A percentile compares a stretch with the other conserved stretches of the same genome.
phyloP scores from a whole-genome alignment of 805 yeast species.

The Candida krabiensis region DNA sequence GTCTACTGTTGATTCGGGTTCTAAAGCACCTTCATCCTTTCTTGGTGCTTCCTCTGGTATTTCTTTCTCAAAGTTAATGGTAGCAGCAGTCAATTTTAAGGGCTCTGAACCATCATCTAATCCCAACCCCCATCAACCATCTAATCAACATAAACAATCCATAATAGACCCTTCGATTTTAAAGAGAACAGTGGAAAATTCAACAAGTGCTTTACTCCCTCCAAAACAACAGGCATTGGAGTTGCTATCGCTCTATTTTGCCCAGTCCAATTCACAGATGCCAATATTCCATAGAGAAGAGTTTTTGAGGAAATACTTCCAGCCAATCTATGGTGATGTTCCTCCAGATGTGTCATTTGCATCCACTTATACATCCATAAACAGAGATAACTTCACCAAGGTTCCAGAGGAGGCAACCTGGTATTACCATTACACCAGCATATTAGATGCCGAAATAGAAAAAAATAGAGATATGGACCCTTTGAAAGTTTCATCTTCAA shows the following conservation, averaged over 20 bases:
- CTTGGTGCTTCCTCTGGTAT: conserved; percentile 58
- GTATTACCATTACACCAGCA: conserved; percentile 42
- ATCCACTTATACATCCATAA: conserved; percentile 51
- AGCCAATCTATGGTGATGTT: conserved; percentile 77
- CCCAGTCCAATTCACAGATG: conserved; percentile 78
- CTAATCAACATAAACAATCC: conserved; percentile 14
- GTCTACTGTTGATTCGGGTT: conserved; percentile 31
- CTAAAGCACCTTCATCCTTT: conserved; percentile 35
- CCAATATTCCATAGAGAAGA: conserved; percentile 83
- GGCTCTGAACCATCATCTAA: conserved; percentile 15
- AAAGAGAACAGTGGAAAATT: conserved; percentile 21
- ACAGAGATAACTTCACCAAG: conserved; percentile 30
- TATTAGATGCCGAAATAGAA: conserved; percentile 30
- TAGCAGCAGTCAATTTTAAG: conserved; percentile 70
- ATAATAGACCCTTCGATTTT: conserved; percentile 30
- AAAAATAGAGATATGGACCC: conserved; percentile 30
- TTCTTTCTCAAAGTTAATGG: conserved; percentile 73
- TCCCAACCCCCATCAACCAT: conserved; percentile 1
- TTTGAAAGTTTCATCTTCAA: conserved; percentile 34
- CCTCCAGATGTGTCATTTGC: conserved; percentile 56
- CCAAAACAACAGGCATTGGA: conserved; percentile 69
- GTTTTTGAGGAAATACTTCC: conserved; percentile 63
- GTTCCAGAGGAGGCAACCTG: conserved; percentile 42
- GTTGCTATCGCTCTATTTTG: conserved; percentile 64
- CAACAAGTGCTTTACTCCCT: conserved; percentile 56